These are phyloP conservation scores for Kwoniella mangroviensis DNA, from an alignment of 768 basidiomycete species.

Conservation along the genomic window DNA sequence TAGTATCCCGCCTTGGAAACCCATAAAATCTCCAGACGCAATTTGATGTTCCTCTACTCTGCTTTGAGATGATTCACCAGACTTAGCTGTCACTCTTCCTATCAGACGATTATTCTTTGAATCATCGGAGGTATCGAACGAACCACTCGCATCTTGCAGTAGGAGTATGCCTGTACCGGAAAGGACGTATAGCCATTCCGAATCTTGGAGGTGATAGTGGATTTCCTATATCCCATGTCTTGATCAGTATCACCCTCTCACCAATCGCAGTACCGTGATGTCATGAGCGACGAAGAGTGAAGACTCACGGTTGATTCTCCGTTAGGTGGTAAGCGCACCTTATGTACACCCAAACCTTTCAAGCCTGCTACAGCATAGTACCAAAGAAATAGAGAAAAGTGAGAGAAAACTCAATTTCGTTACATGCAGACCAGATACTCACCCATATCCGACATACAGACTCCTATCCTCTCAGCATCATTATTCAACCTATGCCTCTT, in stretches of 20 bases:
- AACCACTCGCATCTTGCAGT: conserved; percentile 16
- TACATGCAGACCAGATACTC: background rate
- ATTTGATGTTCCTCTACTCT: conserved; percentile 10
- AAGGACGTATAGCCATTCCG: conserved; percentile 33
- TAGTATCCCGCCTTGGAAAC: conserved; percentile 27
- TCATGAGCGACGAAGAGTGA: background rate
- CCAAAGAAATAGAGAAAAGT: background rate
- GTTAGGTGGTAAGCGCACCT: conserved; percentile 4
- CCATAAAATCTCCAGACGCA: conserved; percentile 28
- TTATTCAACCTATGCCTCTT: conserved; percentile 13
- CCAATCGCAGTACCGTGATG: background rate
- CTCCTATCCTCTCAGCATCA: conserved; percentile 10
- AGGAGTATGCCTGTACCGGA: conserved; percentile 12
- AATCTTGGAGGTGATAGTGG: conserved; percentile 30
- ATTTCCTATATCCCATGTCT: conserved; percentile 8
- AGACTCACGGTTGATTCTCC: conserved; percentile 19
- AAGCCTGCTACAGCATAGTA: conserved; percentile 2
- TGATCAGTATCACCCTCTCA: background rate
- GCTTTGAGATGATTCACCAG: background rate
- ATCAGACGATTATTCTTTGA: background rate
- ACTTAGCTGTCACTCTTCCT: no score
- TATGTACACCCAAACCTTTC: conserved; percentile 20
- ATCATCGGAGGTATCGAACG: background rate
- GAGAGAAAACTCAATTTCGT: background rate
- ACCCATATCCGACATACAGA: conserved; percentile 25